A percentile compares a stretch with the other conserved stretches of the same genome.
These are phyloP conservation scores for Larix kaempferi DNA, from an alignment of 75 land plant genomes.

Conservation along the genomic window DNA sequence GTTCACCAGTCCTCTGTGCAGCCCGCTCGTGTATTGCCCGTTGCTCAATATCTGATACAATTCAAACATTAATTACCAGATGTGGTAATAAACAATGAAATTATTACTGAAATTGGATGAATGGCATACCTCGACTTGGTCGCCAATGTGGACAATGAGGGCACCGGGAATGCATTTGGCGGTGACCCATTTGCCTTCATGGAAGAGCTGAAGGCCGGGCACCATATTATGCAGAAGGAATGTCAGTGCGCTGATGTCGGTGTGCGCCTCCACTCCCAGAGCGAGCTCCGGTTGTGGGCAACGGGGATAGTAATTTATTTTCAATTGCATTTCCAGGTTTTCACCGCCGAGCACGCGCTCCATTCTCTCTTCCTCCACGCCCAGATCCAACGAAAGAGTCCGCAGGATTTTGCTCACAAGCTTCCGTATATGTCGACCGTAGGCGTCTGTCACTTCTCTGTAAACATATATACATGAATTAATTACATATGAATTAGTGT, in stretches of 20 bases:
- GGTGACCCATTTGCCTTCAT: slow-evolving; percentile 49
- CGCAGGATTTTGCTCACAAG: slow-evolving; percentile 49
- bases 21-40: slow-evolving; percentile 63
- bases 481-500: background rate
- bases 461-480: background rate
- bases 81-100: too few relatives aligned
- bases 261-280: slow-evolving; percentile 73
- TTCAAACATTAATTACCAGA: too few relatives aligned
- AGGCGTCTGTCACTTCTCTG: slow-evolving; percentile 59
- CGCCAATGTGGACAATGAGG: slow-evolving; percentile 68
- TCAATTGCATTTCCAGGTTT: slow-evolving; percentile 55
- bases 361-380: slow-evolving; percentile 45
- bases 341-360: slow-evolving; percentile 75
- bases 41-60: slow-evolving; percentile 43
- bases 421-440: slow-evolving; percentile 39
- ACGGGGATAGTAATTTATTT: slow-evolving; percentile 88
- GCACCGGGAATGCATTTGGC: slow-evolving; percentile 62
- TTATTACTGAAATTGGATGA: too few relatives aligned
- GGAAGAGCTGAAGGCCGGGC: slow-evolving; percentile 59
- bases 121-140: slow-evolving; percentile 45
- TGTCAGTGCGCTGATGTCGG: slow-evolving; percentile 64
- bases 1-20: slow-evolving; percentile 47
- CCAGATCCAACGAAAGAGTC: slow-evolving; percentile 62
- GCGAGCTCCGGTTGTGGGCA: slow-evolving; percentile 93
- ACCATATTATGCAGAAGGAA: slow-evolving; percentile 68